These are phyloP conservation scores for Botrytis deweyae DNA, from an alignment of 2,329 filamentous ascomycete species.

Conservation along the genomic window DNA sequence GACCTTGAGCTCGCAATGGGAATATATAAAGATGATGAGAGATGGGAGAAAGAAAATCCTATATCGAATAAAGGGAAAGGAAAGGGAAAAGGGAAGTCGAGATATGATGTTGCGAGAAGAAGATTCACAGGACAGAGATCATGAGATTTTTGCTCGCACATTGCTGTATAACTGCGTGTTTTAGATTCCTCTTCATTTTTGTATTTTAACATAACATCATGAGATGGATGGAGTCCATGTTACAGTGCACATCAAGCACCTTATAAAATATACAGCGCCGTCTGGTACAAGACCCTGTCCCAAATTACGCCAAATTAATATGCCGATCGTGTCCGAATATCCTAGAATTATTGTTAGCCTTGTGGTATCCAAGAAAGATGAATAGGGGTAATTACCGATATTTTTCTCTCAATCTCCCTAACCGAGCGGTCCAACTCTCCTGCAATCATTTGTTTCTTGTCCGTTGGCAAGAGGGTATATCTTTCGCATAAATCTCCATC, in stretches of 20 bases:
- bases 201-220: not conserved
- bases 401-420: constrained; percentile 92
- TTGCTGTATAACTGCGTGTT: not conserved
- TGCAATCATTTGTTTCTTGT: constrained; percentile 94
- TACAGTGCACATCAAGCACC: constrained; percentile 27
- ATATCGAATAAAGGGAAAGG: constrained; percentile 48
- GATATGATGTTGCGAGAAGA: constrained; percentile 36
- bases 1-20: constrained; percentile 64
- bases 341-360: constrained; percentile 41
- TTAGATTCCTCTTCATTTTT: constrained; percentile 2
- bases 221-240: not conserved
- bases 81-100: constrained; percentile 46
- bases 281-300: constrained; percentile 47
- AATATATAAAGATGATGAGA: constrained; percentile 68
- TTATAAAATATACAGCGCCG: constrained; percentile 65
- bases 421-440: constrained; percentile 88
- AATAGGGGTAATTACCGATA: constrained; percentile 56
- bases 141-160: not conserved
- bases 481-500: constrained; percentile 96
- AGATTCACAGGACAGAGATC: constrained; percentile 37
- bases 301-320: constrained; percentile 40
- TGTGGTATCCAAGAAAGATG: not conserved
- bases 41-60: constrained; percentile 71
- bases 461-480: constrained; percentile 77
- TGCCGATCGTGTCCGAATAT: constrained; percentile 57